Base-by-base conservation (phyloP, 148 eudicot genomes). In the Spergularia marina region DNA sequence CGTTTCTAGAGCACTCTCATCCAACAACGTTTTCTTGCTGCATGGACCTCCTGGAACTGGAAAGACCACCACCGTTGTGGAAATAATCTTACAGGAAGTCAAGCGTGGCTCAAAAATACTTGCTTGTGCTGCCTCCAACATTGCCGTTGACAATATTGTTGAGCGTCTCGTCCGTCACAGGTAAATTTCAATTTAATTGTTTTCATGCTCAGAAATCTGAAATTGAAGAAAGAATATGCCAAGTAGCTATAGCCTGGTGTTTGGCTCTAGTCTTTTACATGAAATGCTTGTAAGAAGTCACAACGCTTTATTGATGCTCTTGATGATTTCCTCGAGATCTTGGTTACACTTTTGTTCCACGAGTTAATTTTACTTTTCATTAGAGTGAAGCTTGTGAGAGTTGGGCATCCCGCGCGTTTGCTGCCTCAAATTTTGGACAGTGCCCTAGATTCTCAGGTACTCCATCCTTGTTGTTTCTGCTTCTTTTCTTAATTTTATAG, bases 11-110 rank as follows among this genome's bases (percentile, higher is more conserved):
- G 96, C 98, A 36, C 74, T 94, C 55, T 88, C 96, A 66, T 91
- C 97, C 84, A 94, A 91, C 84, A 87, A 94, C 73, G 80, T 94
- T 51, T 91, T 94, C 82, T 84, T 94, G 90, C 84, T 94, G 66
- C 98, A 94, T 67, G 98, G 98, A 65, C 98, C 98, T 87, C 98
- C 98, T 79, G 98, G 98, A 80, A 94, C 98, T 52, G 98, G 98
- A 66, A 94, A 94, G 82, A 94, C 98, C 68, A 94, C 98, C 2
- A 94, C 98, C 47, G 97, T 94, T 60, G 97, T 94, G 61, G 98
- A 94, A 82, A 91, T 91, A 76, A 94, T 94, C 74, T 84, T 94
- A 69, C 98, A 94, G 77, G 98, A 94, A 90, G 96, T 94, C 56
- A 91, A 94, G 79, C 96, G 97, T 79, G 98, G 98, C 69, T 91